Evolutionary conservation across 148 eudicot genomes (phyloP), one percentile per base, ranked within the genome.

Genomic region (Diospyros kaki): DNA sequence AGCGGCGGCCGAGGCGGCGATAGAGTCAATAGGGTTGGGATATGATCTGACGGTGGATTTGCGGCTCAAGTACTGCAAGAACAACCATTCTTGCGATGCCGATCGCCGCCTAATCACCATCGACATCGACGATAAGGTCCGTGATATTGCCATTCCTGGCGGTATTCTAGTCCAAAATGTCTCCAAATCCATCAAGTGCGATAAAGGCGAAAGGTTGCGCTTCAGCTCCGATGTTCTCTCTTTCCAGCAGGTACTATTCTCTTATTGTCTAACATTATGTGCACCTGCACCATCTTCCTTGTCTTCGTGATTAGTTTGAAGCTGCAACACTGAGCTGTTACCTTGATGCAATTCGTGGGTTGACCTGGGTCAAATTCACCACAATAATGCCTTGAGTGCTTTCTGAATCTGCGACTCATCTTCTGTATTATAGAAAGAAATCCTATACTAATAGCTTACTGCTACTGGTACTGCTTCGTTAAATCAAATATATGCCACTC

Each of bases 161-260:
- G 86, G 88, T 3, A 73, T 80, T 72, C 81, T 85, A 70, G 78
- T 85, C 17, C 83, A 65, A 59, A 83, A 85, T 56, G 88, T 85
- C 2, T 77, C 88, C 14, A 83, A 80, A 56, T 81, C 84, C 15
- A 85, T 85, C 54, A 80, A 80, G 52, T 85, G 88, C 53, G 88
- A 83, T 78, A 85, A 85, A 78, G 88, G 88, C 54, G 88, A 85
- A 59, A 73, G 85, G 61, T 46, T 75, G 68, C 71, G 88, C 0
- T 85, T 85, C 73, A 85, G 88, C 77, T 82, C 88, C 18, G 86
- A 85, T 63, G 82, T 83, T 69, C 70, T 83, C n/a, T 77, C 88
- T 60, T 85, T 85, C 78, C 86, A 83, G 71, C 83, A 85, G 88
- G 88, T 85, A 77, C 28, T 28, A 28, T 28, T 28, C 28, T 28